A percentile compares a stretch with the other conserved stretches of the same genome.
phyloP scores from a whole-genome alignment of 2,329 filamentous ascomycete species.

The Ramichloridium luteum region DNA sequence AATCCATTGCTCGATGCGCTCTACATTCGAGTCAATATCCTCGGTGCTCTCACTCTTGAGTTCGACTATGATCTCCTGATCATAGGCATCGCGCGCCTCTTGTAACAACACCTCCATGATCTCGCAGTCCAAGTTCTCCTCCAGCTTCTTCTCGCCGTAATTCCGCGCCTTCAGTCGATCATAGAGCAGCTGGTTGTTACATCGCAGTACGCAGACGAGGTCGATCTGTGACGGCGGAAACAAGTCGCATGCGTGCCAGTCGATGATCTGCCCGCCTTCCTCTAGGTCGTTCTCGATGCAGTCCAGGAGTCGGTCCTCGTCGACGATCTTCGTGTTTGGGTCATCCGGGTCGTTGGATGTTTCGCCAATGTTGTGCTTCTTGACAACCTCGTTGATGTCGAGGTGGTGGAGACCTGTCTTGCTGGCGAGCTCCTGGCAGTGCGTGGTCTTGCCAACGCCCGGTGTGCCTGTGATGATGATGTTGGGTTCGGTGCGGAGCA shows the following conservation, averaged over 20 bases:
- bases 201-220: constrained; percentile 80
- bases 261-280: constrained; percentile 74
- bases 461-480: constrained; percentile 93
- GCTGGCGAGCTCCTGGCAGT: constrained; percentile 69
- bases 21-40: constrained; percentile 80
- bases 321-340: constrained; percentile 79
- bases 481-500: constrained; percentile 51
- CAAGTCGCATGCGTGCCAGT: constrained; percentile 96
- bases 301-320: constrained; percentile 87
- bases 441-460: constrained; percentile 89
- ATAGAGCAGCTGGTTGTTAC: constrained; percentile 67
- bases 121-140: constrained; percentile 93
- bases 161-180: constrained; percentile 69
- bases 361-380: constrained; percentile 76
- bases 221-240: constrained; percentile 93
- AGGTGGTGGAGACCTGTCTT: constrained; percentile 69
- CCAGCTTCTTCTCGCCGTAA: constrained; percentile 75
- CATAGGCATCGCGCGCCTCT: constrained; percentile 78
- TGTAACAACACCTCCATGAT: constrained; percentile 93
- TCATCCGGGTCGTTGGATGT: constrained; percentile 63
- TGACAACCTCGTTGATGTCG: constrained; percentile 81
- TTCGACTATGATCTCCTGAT: constrained; percentile 78
- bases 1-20: constrained; percentile 71
- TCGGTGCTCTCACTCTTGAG: constrained; percentile 68
- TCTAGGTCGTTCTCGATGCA: constrained; percentile 72